These are phyloP conservation scores for Gloeophyllum trabeum DNA, from an alignment of 768 basidiomycete genomes.

Conservation along the genomic window DNA sequence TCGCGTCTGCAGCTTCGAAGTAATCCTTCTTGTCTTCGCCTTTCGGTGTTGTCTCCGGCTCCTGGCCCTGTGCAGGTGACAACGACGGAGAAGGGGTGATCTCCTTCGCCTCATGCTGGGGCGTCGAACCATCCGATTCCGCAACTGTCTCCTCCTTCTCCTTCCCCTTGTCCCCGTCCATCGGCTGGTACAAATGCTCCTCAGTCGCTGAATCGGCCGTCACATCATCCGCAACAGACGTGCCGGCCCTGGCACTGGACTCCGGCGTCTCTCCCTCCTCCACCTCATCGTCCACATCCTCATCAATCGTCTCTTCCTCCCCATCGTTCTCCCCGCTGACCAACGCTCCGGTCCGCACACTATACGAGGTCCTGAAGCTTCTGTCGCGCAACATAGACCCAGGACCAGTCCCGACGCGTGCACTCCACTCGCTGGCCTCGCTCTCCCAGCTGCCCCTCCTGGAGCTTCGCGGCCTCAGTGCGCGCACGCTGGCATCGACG, in stretches of 20 bases:
- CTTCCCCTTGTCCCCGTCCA: too few species aligned
- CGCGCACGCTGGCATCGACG: constrained; percentile 80
- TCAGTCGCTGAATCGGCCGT: too few species aligned
- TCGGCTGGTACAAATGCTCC: too few species aligned
- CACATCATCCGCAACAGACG: not conserved
- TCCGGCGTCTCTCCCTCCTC: constrained; percentile 4
- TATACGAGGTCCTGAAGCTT: constrained; percentile 51
- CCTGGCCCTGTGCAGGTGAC: not conserved
- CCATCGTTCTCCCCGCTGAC: constrained; percentile 31
- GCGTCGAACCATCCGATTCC: not conserved
- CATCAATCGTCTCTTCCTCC: constrained; percentile 20
- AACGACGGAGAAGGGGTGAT: not conserved
- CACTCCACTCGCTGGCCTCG: constrained; percentile 82
- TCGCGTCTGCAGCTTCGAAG: not conserved
- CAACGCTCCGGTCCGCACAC: constrained; percentile 41
- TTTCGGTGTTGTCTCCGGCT: not conserved
- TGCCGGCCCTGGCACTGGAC: not conserved
- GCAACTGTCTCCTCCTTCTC: too few species aligned
- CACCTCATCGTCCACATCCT: constrained; percentile 11
- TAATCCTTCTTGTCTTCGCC: not conserved
- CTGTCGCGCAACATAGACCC: constrained; percentile 26
- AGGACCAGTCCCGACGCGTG: constrained; percentile 31
- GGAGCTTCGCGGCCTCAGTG: constrained; percentile 79
- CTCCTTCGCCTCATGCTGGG: not conserved
- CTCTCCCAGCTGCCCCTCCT: constrained; percentile 90